phyloP scores from a whole-genome alignment of 768 basidiomycete species.

The Russula emetica region DNA sequence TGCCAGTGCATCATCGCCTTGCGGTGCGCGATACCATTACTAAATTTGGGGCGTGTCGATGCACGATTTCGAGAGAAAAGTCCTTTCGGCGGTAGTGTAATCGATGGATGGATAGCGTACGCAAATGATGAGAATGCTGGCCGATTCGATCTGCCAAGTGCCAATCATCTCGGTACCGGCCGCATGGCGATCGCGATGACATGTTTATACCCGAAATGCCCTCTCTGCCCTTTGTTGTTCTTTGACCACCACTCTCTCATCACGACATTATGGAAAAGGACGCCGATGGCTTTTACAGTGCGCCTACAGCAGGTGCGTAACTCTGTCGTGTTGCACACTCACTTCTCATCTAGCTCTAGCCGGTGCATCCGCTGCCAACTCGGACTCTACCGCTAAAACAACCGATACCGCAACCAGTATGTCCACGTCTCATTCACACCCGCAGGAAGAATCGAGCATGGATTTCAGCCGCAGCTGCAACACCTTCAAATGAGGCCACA shows the following conservation, averaged over 20 bases:
- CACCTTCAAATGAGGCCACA: conserved; percentile 32
- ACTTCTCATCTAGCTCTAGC: background rate
- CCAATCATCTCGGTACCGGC: no score
- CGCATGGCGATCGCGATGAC: no score
- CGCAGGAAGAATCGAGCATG: background rate
- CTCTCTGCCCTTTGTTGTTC: background rate
- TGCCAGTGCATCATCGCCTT: no score
- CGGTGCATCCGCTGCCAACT: background rate
- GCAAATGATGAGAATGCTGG: no score
- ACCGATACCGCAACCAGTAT: conserved; percentile 10
- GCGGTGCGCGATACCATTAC: no score
- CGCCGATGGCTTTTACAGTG: conserved; percentile 74
- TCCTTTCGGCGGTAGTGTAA: no score
- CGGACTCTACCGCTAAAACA: background rate
- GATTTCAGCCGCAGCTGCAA: background rate
- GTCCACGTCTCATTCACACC: background rate
- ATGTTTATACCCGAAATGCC: no score
- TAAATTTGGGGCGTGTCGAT: no score
- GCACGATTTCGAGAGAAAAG: no score
- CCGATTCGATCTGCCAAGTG: no score
- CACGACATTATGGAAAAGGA: conserved; percentile 57
- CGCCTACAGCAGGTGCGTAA: conserved; percentile 44
- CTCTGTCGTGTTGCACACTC: background rate
- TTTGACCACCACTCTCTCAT: background rate
- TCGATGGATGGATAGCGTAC: no score